Conservation (phyloP, 179 eudicot species). For the Heliamphora pulchella region DNA sequence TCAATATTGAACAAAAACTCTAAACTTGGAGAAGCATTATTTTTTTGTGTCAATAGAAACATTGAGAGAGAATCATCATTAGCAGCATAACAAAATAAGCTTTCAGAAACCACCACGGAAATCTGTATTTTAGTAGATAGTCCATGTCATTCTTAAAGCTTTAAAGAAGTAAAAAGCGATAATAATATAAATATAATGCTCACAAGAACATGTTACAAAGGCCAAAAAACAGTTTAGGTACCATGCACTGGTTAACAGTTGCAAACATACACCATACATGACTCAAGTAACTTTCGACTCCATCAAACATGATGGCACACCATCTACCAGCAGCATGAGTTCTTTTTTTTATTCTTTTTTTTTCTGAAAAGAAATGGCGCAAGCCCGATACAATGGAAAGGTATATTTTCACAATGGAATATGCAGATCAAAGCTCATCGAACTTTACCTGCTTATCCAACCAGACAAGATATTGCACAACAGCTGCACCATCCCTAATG, state of each 20-base stretch:
- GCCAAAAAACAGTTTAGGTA: constrained; percentile 4
- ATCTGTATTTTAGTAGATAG: background rate
- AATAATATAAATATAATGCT: background rate
- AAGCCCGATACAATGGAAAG: background rate
- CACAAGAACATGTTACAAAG: background rate
- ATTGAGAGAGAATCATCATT: background rate
- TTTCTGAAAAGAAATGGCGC: background rate
- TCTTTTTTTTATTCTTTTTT: background rate
- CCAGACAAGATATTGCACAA: constrained; percentile 95
- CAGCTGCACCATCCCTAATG: constrained; percentile 95
- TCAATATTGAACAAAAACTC: background rate
- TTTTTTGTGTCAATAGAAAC: background rate
- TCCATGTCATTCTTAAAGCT: background rate
- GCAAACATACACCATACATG: background rate
- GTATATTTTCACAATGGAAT: background rate
- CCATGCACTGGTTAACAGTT: background rate
- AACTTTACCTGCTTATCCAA: constrained; percentile 78
- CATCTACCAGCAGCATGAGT: background rate
- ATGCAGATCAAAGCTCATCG: constrained; percentile 5
- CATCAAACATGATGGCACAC: background rate
- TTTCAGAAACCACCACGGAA: background rate
- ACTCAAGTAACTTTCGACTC: background rate
- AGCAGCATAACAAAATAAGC: background rate
- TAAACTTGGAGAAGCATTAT: background rate
- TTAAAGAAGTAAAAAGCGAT: background rate